Base-by-base conservation (phyloP, 1,284 basidiomycete genomes). In the Vanrija sp. region DNA sequence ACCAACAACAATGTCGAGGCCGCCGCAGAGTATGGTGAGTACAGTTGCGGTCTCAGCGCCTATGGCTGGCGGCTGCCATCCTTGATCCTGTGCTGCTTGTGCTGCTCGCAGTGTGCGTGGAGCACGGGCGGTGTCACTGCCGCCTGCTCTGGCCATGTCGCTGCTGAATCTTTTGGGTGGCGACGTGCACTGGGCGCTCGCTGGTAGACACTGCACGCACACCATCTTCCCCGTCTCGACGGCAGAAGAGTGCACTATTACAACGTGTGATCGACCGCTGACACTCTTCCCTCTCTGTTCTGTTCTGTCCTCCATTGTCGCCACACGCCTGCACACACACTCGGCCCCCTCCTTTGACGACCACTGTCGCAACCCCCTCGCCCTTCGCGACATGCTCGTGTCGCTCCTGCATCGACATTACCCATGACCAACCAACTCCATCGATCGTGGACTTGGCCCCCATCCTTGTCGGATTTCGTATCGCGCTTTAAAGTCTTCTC, bases 401-500 rank as follows among this genome's bases (percentile, higher is more conserved):
- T 44, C 10, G 43, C 39, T 49, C 28, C 40, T 25, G 21, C 34
- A 43, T 26, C 19, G 28, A n/a, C 38, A 19, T 28, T 34, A 38
- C 9, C 47, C 19, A 34, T 34, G 15, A 49, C 47, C 18, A 51
- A 38, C 53, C 45, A 18, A 38, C 28, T 34, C 46, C 40, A 26
- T 16, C n/a, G 7, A 10, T 50, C 38, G 9, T 44, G 23, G 6
- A 50, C 44, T 46, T 18, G 16, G 16, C 73, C 74, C 54, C 57
- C 72, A 62, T 65, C 70, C n/a, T 39, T 73, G 29, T 55, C 71
- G 19, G 70, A 73, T 57, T 66, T 65, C 51, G 58, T 72, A 47
- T 68, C 68, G 49, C 71, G 69, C 23, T 66, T 76, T 14, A 74
- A 76, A 77, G 74, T 73, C 46, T 72, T 75, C 51, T 72, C 70